A percentile compares a stretch with the other conserved stretches of the same genome.
Conservation (phyloP, 2,329 filamentous ascomycete species). For the Monosporascus cannonballus region DNA sequence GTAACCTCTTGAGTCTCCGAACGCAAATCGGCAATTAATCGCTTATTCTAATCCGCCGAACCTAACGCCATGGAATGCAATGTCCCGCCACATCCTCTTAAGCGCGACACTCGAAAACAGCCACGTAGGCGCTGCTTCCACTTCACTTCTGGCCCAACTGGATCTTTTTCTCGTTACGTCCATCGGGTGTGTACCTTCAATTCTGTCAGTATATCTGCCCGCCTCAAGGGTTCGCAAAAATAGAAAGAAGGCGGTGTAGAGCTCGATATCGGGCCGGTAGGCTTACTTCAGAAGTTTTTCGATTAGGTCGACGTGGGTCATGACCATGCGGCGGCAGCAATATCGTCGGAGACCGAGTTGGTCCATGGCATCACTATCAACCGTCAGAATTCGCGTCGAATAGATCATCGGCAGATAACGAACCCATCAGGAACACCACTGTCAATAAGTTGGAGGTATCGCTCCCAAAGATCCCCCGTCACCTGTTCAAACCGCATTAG, state of each 20-base stretch:
- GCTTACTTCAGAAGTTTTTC: conserved; percentile 92
- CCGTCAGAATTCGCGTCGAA: conserved; percentile 17
- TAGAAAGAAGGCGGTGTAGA: background rate
- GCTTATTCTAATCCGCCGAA: conserved; percentile 14
- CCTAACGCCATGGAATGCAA: conserved; percentile 27
- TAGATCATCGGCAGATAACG: conserved; percentile 21
- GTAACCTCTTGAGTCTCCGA: background rate
- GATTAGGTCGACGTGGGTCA: conserved; percentile 98
- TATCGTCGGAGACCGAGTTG: conserved; percentile 89
- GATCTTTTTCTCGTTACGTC: conserved; percentile 57
- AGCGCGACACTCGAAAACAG: conserved; percentile 1
- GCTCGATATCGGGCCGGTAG: background rate
- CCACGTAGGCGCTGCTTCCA: background rate
- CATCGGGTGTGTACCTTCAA: conserved; percentile 54
- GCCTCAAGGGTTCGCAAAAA: background rate
- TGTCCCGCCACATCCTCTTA: conserved; percentile 2
- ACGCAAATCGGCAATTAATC: conserved; percentile 5
- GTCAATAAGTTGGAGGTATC: conserved; percentile 83
- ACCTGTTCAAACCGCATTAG: conserved; percentile 53
- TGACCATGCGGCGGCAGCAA: conserved; percentile 98
- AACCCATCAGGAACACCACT: conserved; percentile 71
- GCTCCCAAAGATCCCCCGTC: conserved; percentile 94
- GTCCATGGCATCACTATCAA: conserved; percentile 87
- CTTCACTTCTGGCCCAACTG: conserved; percentile 26
- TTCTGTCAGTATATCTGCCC: conserved; percentile 9